These are phyloP conservation scores for Adansonia rubrostipa DNA, from an alignment of 441 rosid species.

Conservation along the genomic window DNA sequence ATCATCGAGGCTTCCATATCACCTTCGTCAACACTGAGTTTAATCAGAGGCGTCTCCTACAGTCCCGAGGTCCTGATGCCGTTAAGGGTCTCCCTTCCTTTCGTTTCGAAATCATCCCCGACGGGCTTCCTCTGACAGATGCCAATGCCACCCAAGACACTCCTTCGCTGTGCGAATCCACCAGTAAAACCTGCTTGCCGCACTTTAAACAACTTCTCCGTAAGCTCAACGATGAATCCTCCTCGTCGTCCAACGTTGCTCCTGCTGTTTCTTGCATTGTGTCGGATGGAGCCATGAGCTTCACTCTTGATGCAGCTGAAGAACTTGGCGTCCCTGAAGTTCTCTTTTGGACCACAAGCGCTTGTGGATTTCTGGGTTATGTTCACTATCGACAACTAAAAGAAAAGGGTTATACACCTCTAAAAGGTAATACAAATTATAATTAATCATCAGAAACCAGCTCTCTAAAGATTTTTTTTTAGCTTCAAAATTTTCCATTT, in stretches of 20 bases:
- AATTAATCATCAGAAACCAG: no score
- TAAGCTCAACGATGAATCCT: constrained; percentile 21
- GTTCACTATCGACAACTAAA: constrained; percentile 32
- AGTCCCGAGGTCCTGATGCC: constrained; percentile 33
- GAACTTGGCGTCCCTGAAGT: constrained; percentile 34
- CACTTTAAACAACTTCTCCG: constrained; percentile 32
- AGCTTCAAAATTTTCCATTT: background rate
- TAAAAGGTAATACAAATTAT: constrained; percentile 35
- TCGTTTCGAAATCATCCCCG: constrained; percentile 40
- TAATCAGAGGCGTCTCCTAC: constrained; percentile 35
- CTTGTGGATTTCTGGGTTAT: constrained; percentile 45
- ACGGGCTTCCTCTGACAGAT: constrained; percentile 37
- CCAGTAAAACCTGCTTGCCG: constrained; percentile 25
- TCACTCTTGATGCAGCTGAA: constrained; percentile 33
- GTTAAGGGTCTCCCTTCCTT: constrained; percentile 31
- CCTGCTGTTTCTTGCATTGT: constrained; percentile 32
- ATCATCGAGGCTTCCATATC: constrained; percentile 36
- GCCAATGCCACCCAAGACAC: constrained; percentile 36
- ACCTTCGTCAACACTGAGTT: constrained; percentile 35
- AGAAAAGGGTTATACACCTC: constrained; percentile 36
- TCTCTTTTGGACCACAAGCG: constrained; percentile 46
- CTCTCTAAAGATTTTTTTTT: no score
- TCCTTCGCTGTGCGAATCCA: constrained; percentile 25
- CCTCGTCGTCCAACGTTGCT: constrained; percentile 14
- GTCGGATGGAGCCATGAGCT: constrained; percentile 43